phyloP scores from a whole-genome alignment of 257 asterid species.

The Lithospermum erythrorhizon region DNA sequence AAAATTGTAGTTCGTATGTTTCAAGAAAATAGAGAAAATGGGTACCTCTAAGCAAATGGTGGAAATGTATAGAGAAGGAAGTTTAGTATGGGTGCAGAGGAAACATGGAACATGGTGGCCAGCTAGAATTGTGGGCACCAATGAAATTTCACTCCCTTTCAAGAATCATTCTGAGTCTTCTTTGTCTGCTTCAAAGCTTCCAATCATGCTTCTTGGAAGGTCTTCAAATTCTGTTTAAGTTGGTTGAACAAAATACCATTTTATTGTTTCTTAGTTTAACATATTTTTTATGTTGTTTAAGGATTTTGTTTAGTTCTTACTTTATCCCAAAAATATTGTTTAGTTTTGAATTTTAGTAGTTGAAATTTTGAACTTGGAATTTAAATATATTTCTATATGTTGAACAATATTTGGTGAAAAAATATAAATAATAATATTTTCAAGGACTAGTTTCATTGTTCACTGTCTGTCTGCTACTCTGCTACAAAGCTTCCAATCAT shows the following conservation, averaged over 20 bases:
- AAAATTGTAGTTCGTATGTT: background rate
- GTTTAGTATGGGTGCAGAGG: constrained; percentile 24
- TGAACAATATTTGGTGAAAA: too few species aligned
- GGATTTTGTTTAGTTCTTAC: too few species aligned
- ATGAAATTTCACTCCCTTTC: constrained; percentile 4
- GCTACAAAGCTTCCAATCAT: constrained; percentile 16
- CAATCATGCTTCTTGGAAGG: constrained; percentile 24
- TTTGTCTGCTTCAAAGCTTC: constrained; percentile 5
- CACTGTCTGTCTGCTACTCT: too few species aligned
- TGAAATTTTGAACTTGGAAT: too few species aligned
- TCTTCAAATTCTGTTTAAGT: constrained; percentile 25
- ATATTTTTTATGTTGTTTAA: too few species aligned
- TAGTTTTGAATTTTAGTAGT: too few species aligned
- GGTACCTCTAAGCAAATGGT: background rate
- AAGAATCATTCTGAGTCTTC: background rate
- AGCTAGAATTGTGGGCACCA: constrained; percentile 10
- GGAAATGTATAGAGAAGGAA: constrained; percentile 21
- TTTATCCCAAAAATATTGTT: too few species aligned
- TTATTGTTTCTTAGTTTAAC: too few species aligned
- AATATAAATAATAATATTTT: too few species aligned
- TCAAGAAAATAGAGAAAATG: constrained; percentile 1
- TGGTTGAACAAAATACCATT: background rate
- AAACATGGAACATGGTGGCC: constrained; percentile 25
- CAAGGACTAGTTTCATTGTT: background rate
- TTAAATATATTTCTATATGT: too few species aligned